Evolutionary conservation across 441 rosid genomes (phyloP).

Genomic region (Pelargonium myrrhifolium): DNA sequence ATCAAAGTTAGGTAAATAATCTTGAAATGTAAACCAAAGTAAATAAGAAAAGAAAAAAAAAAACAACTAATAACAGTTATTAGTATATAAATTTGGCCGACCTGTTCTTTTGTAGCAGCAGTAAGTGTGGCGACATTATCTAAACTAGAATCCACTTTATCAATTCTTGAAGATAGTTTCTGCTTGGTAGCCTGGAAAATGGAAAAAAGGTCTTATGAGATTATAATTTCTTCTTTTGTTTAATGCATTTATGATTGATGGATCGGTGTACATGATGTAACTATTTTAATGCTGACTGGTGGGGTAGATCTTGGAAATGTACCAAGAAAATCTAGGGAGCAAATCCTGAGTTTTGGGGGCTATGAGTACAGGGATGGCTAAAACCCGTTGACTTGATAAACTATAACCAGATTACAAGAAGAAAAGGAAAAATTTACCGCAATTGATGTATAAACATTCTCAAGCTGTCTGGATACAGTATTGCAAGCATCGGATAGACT

Average conservation of each 20-base stretch:
- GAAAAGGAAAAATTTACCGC: slow-evolving; percentile 34
- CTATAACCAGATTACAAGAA: not conserved
- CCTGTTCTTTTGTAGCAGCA: slow-evolving; percentile 60
- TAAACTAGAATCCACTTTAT: slow-evolving; percentile 44
- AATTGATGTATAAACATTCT: slow-evolving; percentile 62
- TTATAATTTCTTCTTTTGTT: not conserved
- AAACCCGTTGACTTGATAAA: not conserved
- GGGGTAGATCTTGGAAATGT: not conserved
- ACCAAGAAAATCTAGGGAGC: no score
- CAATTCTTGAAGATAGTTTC: slow-evolving; percentile 53
- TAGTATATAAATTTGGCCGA: slow-evolving; percentile 20
- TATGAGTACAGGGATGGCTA: no score
- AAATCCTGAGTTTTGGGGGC: no score
- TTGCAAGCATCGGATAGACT: slow-evolving; percentile 78
- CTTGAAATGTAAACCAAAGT: slow-evolving; percentile 8
- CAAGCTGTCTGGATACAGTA: slow-evolving; percentile 67
- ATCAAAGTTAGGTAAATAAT: not conserved
- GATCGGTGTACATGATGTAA: not conserved
- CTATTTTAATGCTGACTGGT: not conserved
- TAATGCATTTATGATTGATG: not conserved
- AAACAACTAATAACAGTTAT: no score
- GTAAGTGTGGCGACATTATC: slow-evolving; percentile 48
- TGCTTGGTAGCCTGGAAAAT: slow-evolving; percentile 51
- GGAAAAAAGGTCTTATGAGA: not conserved
- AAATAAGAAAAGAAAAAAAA: not conserved